Evolutionary conservation across 371 early-diverging fungal genomes (phyloP), one percentile per base, ranked within the genome.

Genomic region (Apophysomyces ossiformis): DNA sequence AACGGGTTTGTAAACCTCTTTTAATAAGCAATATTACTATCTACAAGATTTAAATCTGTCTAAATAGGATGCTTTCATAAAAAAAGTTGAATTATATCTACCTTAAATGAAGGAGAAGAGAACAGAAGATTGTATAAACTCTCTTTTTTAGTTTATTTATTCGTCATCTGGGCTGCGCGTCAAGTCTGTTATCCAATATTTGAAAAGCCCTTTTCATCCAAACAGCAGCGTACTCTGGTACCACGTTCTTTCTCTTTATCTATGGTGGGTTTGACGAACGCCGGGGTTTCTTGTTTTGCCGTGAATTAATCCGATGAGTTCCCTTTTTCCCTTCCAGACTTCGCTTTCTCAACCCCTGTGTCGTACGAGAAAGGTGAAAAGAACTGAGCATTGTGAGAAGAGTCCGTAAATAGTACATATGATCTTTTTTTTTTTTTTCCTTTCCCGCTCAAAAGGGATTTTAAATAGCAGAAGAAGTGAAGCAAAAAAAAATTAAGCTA

Each of bases 381-480:
- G 32, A 26, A 26, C 32, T 26, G 32, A 26, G 32, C 32, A 26
- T 26, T 21, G 54, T 21, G 21, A 26, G 32, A 26, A 26, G 32
- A 26, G 54, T 50, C 54, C 54, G 54, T 50, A 50, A 50, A 50
- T 50, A 50, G 54, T 7, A 50, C 16, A 18, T 15, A 47, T 1
- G 4, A 47, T 15, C 21, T 50, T 50, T 50, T 9, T 21, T 50
- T 50, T 50, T 50, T 21, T 41, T 50, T 50, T 50, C 50, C 21
- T 50, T 50, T 50, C 21, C 54, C 54, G 54, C 54, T 21, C 21
- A 21, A 26, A 26, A 26, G 0, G 21, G 54, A 50, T 50, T 50
- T 50, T 50, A 50, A 50, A 50, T 32, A 50, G 54, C 46, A 50
- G 21, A 50, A 26, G 21, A 50, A 16, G 11, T 21, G 21, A 16